Evolutionary conservation across 163 green algal genomes (phyloP).

Genomic region (Chlorella variabilis): DNA sequence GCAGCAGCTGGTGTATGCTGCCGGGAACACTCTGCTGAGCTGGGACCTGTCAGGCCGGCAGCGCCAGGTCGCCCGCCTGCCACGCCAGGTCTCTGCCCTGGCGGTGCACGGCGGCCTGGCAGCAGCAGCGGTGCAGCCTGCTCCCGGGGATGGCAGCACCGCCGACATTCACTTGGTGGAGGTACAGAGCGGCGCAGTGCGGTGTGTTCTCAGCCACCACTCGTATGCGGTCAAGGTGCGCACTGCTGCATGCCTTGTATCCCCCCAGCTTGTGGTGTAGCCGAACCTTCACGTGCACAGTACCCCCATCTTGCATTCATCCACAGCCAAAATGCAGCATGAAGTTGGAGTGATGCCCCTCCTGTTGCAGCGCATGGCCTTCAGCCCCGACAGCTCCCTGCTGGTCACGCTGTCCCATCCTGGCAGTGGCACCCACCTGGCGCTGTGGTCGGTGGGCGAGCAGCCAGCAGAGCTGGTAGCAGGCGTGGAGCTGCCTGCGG

Average conservation of each 20-base stretch:
- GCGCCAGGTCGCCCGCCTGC: conserved; percentile 13
- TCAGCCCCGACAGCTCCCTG: conserved; percentile 55
- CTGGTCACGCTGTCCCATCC: conserved; percentile 48
- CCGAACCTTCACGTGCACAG: no score
- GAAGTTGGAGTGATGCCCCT: no score
- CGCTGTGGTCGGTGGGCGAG: conserved; percentile 62
- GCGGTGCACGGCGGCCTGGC: background rate
- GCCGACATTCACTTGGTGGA: conserved; percentile 14
- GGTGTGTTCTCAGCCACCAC: conserved; percentile 14
- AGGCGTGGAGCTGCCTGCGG: conserved; percentile 19
- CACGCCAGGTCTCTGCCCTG: background rate
- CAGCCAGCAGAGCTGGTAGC: conserved; percentile 34
- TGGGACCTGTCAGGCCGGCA: conserved; percentile 10
- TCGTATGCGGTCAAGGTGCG: conserved; percentile 21
- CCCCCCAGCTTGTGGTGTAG: background rate
- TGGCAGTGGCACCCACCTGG: conserved; percentile 49
- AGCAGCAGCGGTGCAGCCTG: background rate
- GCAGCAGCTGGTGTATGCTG: conserved; percentile 28
- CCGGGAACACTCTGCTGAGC: conserved; percentile 13
- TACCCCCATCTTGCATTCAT: no score
- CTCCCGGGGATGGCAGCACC: background rate
- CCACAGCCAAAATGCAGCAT: no score
- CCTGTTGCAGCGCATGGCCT: conserved; percentile 53
- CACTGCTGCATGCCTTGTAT: background rate
- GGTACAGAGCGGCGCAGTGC: background rate